Evolutionary conservation across 78 protist genomes (phyloP).

Genomic region (Paratrimastix pyriformis): DNA sequence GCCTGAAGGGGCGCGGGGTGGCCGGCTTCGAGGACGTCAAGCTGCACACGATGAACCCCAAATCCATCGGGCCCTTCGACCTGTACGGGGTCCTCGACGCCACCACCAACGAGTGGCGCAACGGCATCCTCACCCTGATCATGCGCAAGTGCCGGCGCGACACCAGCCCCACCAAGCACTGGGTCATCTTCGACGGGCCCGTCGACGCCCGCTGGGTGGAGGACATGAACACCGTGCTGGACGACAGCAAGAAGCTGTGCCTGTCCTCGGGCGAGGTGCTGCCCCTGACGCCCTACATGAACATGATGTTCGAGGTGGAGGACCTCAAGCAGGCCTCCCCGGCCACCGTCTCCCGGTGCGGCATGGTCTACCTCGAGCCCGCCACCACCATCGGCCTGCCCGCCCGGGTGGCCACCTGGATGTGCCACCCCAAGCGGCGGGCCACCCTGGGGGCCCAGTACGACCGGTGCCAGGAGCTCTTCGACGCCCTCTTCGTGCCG

Average conservation of each 20-base stretch:
- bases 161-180: conserved; percentile 25
- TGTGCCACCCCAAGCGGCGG: not conserved
- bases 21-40: not conserved
- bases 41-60: conserved; percentile 50
- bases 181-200: conserved; percentile 76
- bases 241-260: conserved; percentile 88
- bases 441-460: not conserved
- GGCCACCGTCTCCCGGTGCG: conserved; percentile 76
- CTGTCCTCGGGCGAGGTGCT: conserved; percentile 76
- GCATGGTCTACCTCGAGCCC: conserved; percentile 61
- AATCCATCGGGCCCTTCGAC: conserved; percentile 55
- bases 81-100: conserved; percentile 63
- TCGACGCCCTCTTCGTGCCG: not conserved
- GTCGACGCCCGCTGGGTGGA: conserved; percentile 92
- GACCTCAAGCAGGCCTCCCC: conserved; percentile 54
- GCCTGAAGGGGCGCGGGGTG: not conserved
- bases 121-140: conserved; percentile 44
- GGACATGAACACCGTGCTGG: conserved; percentile 85
- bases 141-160: conserved; percentile 14
- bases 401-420: not conserved
- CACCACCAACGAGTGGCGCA: conserved; percentile 68
- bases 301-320: conserved; percentile 62
- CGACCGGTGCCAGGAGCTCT: conserved; percentile 7
- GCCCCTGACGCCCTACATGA: conserved; percentile 46
- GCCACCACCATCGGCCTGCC: not conserved